Evolutionary conservation across 2,329 filamentous ascomycete species (phyloP).

Genomic region (Fusarium paranaense): DNA sequence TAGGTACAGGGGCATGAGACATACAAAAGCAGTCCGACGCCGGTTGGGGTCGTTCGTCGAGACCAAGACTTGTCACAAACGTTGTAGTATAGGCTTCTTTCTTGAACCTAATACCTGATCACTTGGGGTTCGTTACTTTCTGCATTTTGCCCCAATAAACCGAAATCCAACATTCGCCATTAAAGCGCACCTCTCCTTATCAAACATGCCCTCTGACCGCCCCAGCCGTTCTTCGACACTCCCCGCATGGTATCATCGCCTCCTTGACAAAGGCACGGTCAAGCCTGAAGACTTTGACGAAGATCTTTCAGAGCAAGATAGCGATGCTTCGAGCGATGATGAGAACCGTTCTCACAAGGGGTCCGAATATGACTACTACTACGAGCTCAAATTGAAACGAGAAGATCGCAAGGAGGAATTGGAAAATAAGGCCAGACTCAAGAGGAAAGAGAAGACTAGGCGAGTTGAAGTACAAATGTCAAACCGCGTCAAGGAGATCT

Average conservation of each 20-base stretch:
- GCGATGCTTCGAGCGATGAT: background rate
- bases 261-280: background rate
- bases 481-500: background rate
- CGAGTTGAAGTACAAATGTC: background rate
- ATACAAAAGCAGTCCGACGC: background rate
- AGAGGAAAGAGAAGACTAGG: background rate
- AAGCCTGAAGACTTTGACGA: background rate
- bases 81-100: background rate
- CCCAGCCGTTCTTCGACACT: background rate
- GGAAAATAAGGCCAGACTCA: background rate
- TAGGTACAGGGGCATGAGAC: background rate
- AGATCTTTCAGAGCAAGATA: background rate
- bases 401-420: background rate
- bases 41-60: background rate
- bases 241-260: background rate
- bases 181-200: background rate
- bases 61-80: background rate
- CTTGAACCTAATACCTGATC: background rate
- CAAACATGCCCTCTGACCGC: background rate
- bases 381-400: background rate
- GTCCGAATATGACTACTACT: background rate
- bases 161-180: background rate
- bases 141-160: background rate
- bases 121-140: background rate
- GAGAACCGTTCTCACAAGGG: background rate